Conservation (phyloP, 495 filamentous ascomycete species). For the Penicillium cosmopolitanum region DNA sequence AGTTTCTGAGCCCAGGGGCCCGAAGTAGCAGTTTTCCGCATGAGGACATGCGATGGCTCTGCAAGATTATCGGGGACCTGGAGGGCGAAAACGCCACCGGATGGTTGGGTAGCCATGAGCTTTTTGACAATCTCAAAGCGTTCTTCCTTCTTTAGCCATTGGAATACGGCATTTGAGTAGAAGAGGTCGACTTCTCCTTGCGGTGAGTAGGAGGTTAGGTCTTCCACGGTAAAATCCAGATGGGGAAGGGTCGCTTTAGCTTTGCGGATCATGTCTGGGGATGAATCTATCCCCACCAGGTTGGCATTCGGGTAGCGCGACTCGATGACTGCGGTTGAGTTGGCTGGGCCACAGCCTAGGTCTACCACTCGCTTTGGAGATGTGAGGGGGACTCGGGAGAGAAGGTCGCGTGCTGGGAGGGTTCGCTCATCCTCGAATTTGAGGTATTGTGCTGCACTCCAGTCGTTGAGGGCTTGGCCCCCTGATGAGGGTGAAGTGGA, state of each 20-base stretch:
- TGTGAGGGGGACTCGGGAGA: slow-evolving; percentile 38
- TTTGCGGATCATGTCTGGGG: slow-evolving; percentile 54
- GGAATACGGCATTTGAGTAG: slow-evolving; percentile 59
- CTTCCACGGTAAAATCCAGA: slow-evolving; percentile 39
- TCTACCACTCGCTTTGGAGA: slow-evolving; percentile 50
- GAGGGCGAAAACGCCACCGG: slow-evolving; percentile 54
- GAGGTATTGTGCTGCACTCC: slow-evolving; percentile 53
- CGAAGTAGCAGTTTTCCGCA: slow-evolving; percentile 46
- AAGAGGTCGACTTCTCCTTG: slow-evolving; percentile 43
- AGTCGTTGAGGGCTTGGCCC: slow-evolving; percentile 34
- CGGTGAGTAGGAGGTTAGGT: slow-evolving; percentile 44
- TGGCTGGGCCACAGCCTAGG: slow-evolving; percentile 60
- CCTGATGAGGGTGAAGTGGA: slow-evolving; percentile 16
- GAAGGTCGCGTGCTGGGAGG: slow-evolving; percentile 48
- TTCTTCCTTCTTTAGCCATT: slow-evolving; percentile 50
- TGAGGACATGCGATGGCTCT: slow-evolving; percentile 52
- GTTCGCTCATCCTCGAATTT: slow-evolving; percentile 53
- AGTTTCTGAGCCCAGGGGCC: slow-evolving; percentile 43
- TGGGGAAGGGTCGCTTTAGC: slow-evolving; percentile 40
- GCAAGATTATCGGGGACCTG: slow-evolving; percentile 57
- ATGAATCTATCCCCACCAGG: slow-evolving; percentile 57
- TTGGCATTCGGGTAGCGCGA: slow-evolving; percentile 46
- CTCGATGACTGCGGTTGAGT: slow-evolving; percentile 51
- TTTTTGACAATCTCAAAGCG: slow-evolving; percentile 47
- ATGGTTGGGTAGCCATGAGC: slow-evolving; percentile 39